Conservation (phyloP, 129 eudicot genomes). For the Flaveria brownii region DNA sequence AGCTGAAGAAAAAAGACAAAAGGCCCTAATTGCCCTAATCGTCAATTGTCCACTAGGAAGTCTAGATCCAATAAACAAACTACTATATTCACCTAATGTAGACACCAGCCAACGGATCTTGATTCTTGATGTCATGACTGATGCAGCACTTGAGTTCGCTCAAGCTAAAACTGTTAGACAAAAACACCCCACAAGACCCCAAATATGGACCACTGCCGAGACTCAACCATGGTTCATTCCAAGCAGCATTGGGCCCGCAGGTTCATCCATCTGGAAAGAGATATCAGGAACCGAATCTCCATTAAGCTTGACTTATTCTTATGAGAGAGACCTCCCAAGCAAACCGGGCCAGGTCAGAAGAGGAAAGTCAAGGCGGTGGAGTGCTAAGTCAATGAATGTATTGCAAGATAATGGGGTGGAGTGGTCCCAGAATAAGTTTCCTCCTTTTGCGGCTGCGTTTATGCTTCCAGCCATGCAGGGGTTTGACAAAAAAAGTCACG, state of each 20-base stretch:
- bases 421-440: slow-evolving; percentile 74
- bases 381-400: slow-evolving; percentile 31
- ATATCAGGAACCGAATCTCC: slow-evolving; percentile 59
- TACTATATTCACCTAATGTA: slow-evolving; percentile 77
- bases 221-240: slow-evolving; percentile 90
- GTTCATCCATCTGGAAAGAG: slow-evolving; percentile 79
- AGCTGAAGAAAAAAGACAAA: slow-evolving; percentile 87
- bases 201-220: slow-evolving; percentile 62
- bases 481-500: slow-evolving; percentile 86
- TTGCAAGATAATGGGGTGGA: slow-evolving; percentile 45
- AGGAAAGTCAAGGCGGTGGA: slow-evolving; percentile 89
- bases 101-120: slow-evolving; percentile 88
- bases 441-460: slow-evolving; percentile 87
- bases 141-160: slow-evolving; percentile 86
- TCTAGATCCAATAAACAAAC: slow-evolving; percentile 63
- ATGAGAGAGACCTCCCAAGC: slow-evolving; percentile 85
- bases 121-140: slow-evolving; percentile 87
- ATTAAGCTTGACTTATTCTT: slow-evolving; percentile 68
- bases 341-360: slow-evolving; percentile 49
- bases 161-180: slow-evolving; percentile 42
- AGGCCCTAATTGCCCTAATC: slow-evolving; percentile 64
- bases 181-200: slow-evolving; percentile 42
- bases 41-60: slow-evolving; percentile 68
- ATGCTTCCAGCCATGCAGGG: slow-evolving; percentile 99
- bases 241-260: slow-evolving; percentile 65